A percentile compares a stretch with the other conserved stretches of the same genome.
These are phyloP conservation scores for Pyrenophora tritici-repentis DNA, from an alignment of 2,329 filamentous ascomycete species.

Conservation along the genomic window DNA sequence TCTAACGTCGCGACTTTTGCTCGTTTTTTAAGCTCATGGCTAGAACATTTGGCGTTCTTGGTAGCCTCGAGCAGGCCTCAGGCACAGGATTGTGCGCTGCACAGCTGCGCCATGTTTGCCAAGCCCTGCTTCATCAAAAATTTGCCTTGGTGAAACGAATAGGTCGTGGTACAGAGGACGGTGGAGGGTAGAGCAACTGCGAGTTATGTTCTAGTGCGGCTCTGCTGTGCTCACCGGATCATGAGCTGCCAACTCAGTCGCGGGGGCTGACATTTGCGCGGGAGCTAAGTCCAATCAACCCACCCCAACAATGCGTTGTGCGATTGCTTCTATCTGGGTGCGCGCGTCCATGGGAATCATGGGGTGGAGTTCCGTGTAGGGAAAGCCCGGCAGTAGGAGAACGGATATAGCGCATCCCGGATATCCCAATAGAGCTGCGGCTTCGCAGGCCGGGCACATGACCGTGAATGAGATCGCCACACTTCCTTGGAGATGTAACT, in stretches of 20 bases:
- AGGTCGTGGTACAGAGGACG: constrained; percentile 22
- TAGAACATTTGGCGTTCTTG: constrained; percentile 4
- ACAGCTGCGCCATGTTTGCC: constrained; percentile 44
- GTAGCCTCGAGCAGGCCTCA: constrained; percentile 30
- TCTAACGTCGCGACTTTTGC: constrained; percentile 1
- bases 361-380: constrained; percentile 12
- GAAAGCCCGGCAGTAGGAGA: constrained; percentile 1
- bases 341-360: constrained; percentile 12
- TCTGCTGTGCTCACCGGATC: constrained; percentile 43
- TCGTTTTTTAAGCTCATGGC: neutral
- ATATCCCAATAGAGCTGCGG: neutral
- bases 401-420: constrained; percentile 5
- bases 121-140: constrained; percentile 26
- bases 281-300: constrained; percentile 43
- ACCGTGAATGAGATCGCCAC: neutral
- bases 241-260: constrained; percentile 22
- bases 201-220: constrained; percentile 34
- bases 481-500: too few relatives aligned
- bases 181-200: constrained; percentile 15
- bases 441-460: neutral
- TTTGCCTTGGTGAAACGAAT: constrained; percentile 26
- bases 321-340: constrained; percentile 16
- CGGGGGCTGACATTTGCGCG: constrained; percentile 20
- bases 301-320: constrained; percentile 20
- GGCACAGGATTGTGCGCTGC: constrained; percentile 26